Conservation (phyloP, 176 grass and related monocot species). For the Oryza meyeriana region DNA sequence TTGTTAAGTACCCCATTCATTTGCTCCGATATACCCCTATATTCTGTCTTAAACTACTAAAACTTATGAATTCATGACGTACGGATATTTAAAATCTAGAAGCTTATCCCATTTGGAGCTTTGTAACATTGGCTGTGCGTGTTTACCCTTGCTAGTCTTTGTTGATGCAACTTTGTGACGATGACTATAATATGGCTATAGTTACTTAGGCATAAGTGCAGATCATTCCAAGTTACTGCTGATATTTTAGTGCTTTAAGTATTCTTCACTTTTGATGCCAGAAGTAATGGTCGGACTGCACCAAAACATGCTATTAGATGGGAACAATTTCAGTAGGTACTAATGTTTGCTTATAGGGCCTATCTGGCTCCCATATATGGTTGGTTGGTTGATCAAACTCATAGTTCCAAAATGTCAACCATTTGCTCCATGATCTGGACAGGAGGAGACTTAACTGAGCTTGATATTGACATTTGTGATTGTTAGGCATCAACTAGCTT, state of each 20-base stretch:
- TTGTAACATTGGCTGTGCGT: not conserved
- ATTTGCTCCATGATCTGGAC: not conserved
- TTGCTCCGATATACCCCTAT: not conserved
- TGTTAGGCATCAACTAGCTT: conserved; percentile 13
- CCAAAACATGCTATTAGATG: not conserved
- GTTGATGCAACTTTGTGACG: not conserved
- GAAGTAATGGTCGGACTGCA: not conserved
- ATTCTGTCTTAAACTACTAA: not conserved
- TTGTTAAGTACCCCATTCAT: not conserved
- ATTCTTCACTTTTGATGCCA: not conserved
- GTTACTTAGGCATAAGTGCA: not conserved
- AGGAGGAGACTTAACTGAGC: not conserved
- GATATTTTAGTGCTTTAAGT: not conserved
- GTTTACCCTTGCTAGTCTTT: not conserved
- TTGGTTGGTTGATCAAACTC: conserved; percentile 6
- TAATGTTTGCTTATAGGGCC: not conserved
- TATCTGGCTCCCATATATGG: not conserved
- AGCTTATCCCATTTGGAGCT: not conserved
- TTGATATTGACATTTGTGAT: not conserved
- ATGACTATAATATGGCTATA: not conserved
- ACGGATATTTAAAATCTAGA: not conserved
- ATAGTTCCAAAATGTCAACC: not conserved
- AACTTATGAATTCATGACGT: not conserved
- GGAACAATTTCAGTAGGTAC: not conserved
- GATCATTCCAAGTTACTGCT: not conserved